These are phyloP conservation scores for Dacryopinax spathularia DNA, from an alignment of 768 basidiomycete species.

Conservation along the genomic window DNA sequence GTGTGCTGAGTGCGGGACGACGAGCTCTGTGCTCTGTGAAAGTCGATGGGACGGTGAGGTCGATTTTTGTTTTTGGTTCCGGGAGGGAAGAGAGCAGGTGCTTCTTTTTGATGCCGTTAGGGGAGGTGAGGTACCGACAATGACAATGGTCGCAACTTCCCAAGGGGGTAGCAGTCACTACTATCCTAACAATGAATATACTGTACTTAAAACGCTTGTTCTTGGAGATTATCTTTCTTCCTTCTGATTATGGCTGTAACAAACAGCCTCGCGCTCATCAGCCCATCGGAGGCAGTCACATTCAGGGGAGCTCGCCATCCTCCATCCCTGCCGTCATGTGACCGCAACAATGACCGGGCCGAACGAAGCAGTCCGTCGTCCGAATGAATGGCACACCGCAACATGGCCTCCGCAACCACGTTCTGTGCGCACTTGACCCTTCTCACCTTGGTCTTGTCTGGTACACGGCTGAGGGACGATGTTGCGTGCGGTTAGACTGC, in stretches of 20 bases:
- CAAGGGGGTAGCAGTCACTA: background rate
- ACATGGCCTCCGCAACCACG: too few species aligned
- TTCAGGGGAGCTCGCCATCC: too few species aligned
- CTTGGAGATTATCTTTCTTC: background rate
- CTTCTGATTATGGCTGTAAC: background rate
- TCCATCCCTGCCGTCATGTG: too few species aligned
- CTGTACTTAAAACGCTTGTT: background rate
- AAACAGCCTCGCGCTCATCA: too few species aligned
- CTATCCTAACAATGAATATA: background rate
- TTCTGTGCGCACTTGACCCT: background rate
- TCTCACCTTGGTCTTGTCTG: background rate
- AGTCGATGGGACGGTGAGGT: background rate
- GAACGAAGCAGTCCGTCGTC: background rate
- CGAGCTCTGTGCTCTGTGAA: background rate
- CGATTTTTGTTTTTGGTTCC: conserved; percentile 5
- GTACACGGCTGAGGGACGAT: background rate
- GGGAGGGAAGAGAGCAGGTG: background rate
- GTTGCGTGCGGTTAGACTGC: background rate
- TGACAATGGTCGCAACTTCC: background rate
- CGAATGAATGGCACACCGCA: background rate
- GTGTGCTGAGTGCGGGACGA: background rate
- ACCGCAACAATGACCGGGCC: background rate
- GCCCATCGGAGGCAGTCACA: background rate
- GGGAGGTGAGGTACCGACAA: background rate
- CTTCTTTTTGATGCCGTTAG: background rate